Evolutionary conservation across 2,329 filamentous ascomycete genomes (phyloP).

Genomic region (Penicillium capsulatum): DNA sequence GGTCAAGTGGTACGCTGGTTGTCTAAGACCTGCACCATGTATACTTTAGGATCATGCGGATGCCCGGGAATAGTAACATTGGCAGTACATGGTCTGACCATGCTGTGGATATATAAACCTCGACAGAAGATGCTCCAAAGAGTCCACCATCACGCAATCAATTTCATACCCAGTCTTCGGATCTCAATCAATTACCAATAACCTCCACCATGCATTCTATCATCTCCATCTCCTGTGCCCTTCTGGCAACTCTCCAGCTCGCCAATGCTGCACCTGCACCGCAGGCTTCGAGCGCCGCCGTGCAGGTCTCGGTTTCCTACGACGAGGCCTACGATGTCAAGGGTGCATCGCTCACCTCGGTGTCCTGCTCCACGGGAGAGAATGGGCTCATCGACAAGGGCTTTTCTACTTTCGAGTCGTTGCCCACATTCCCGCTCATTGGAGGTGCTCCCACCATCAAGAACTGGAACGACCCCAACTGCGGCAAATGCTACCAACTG

Average conservation of each 20-base stretch:
- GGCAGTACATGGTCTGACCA: neutral
- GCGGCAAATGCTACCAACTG: conserved; percentile 52
- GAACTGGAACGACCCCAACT: conserved; percentile 47
- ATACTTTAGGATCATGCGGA: neutral
- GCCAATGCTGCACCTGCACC: conserved; percentile 23
- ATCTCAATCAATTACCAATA: too few relatives aligned
- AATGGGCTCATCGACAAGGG: conserved; percentile 33
- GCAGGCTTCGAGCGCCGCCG: conserved; percentile 11
- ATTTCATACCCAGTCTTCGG: neutral
- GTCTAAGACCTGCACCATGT: conserved; percentile 16
- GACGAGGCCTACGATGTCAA: conserved; percentile 66
- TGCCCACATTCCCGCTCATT: conserved; percentile 48
- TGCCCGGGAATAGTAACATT: conserved; percentile 10
- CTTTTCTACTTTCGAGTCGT: conserved; percentile 40
- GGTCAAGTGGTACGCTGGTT: conserved; percentile 4
- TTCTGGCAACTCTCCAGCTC: conserved; percentile 23
- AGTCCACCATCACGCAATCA: conserved; percentile 1
- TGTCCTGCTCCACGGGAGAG: conserved; percentile 43
- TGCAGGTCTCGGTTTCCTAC: conserved; percentile 57
- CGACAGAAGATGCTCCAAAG: neutral
- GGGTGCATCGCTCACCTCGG: conserved; percentile 50
- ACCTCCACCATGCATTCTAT: conserved; percentile 25
- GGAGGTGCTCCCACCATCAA: conserved; percentile 48
- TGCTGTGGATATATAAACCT: conserved; percentile 14
- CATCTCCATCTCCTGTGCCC: conserved; percentile 15